These are phyloP conservation scores for Phytophthora podocarpi DNA, from an alignment of 352 stramenopile genomes.

Conservation along the genomic window DNA sequence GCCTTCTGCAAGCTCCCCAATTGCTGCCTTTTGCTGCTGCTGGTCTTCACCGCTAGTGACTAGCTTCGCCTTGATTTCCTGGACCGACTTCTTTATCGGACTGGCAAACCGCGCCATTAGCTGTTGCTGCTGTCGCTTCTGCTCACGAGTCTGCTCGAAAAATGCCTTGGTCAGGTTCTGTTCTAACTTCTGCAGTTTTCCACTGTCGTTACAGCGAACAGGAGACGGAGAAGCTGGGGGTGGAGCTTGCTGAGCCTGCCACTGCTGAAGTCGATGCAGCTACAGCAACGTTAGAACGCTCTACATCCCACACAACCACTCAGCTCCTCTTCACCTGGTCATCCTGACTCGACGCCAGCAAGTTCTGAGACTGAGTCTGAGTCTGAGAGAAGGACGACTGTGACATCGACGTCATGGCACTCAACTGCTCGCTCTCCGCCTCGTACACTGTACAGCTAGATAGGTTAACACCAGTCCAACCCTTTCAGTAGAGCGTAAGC, in stretches of 20 bases:
- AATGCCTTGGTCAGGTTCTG: conserved; percentile 13
- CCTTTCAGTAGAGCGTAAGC: neutral
- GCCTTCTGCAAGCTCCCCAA: conserved; percentile 15
- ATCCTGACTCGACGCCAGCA: conserved; percentile 38
- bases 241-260: conserved; percentile 16
- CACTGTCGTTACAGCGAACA: neutral
- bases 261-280: conserved; percentile 22
- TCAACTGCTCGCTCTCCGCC: conserved; percentile 35
- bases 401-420: conserved; percentile 45
- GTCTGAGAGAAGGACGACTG: conserved; percentile 48
- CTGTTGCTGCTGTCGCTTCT: conserved; percentile 26
- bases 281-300: conserved; percentile 3
- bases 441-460: conserved; percentile 20
- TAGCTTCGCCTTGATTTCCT: conserved; percentile 21
- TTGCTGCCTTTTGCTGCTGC: conserved; percentile 5
- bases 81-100: conserved; percentile 31
- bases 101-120: conserved; percentile 16
- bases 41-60: conserved; percentile 1
- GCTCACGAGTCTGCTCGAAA: conserved; percentile 18
- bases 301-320: neutral
- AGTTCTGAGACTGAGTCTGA: conserved; percentile 42
- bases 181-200: conserved; percentile 27
- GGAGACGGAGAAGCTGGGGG: neutral
- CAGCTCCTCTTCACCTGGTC: conserved; percentile 26
- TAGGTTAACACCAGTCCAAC: neutral